Evolutionary conservation across 352 stramenopile genomes (phyloP).

Genomic region (Blastocystis sp.): DNA sequence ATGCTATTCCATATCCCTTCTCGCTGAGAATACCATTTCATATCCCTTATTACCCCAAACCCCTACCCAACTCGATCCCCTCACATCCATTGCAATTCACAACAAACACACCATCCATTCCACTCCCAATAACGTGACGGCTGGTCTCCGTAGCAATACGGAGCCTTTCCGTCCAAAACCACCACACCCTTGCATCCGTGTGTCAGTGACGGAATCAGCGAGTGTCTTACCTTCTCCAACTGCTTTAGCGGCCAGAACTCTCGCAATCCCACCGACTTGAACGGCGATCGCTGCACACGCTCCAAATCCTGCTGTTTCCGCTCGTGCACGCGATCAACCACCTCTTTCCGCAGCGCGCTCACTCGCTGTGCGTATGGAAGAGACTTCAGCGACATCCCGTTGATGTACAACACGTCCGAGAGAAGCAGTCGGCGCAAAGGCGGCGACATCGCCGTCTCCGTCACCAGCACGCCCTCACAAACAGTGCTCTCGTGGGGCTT

Average conservation of each 20-base stretch:
- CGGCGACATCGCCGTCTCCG: background rate
- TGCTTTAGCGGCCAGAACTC: slow-evolving; percentile 28
- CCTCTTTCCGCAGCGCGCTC: background rate
- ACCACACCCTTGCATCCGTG: background rate
- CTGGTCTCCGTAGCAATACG: slow-evolving; percentile 22
- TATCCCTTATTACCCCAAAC: too few relatives aligned
- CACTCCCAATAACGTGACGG: background rate
- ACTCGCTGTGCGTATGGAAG: slow-evolving; percentile 13
- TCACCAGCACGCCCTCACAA: slow-evolving; percentile 18
- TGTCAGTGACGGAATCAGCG: slow-evolving; percentile 33
- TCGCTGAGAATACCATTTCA: too few relatives aligned
- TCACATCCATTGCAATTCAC: too few relatives aligned
- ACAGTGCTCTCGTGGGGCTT: slow-evolving; percentile 11
- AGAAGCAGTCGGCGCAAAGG: background rate
- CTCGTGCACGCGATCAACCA: slow-evolving; percentile 5
- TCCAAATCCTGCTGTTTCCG: background rate
- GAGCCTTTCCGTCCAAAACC: background rate
- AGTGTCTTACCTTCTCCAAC: slow-evolving; percentile 5
- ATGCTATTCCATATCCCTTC: too few relatives aligned
- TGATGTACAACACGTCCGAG: slow-evolving; percentile 29
- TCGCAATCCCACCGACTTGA: slow-evolving; percentile 6
- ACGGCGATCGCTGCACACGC: background rate
- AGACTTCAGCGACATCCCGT: slow-evolving; percentile 37
- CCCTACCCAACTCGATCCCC: too few relatives aligned
- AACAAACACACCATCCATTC: slow-evolving; percentile 9